Base-by-base conservation (phyloP, 306 rosid species). In the barrel medic (Medicago truncatula) region DNA sequence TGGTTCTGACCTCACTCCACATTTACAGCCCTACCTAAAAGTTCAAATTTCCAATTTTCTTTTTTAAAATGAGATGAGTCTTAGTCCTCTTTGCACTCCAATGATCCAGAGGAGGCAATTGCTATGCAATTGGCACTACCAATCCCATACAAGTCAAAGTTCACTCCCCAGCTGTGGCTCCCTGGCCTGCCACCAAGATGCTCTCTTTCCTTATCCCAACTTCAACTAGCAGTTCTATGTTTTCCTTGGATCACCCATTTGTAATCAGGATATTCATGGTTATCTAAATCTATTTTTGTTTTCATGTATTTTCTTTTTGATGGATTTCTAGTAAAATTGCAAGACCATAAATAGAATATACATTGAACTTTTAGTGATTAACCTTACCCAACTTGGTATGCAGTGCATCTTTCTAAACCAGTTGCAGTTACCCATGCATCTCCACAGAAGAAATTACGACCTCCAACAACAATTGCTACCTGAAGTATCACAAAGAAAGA, bases 381-480 rank as follows among this genome's bases (percentile, higher is more conserved):
- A 75, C 83, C 83, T 86, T 81, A 95, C 98, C 98, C 96, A 76
- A 90, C 93, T 87, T 95, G 98, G 89, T 95, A 92, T 66, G 96
- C 93, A 44, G 93, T 86, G 71, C 88, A 88, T 89, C 97, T 87
- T 83, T 95, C 96, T 77, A 90, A 87, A 67, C 96, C 98, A 23
- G 97, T 92, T 17, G 93, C 69, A 58, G 81, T 87, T 53, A 95
- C 95, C 98, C 98, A 95, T 21, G 96, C 87, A 73, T 95, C 91
- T 82, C 96, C 97, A 71, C 97, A 95, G 76, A 95, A 95, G 80
- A 95, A 90, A 86, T 95, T 95, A 23, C 96, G 93, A 60, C 97
- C 97, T 41, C 98, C 98, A 83, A 92, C 95, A 69, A 95, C 93
- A 78, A 92, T 89, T 2, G 96, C 98, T 56, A 95, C 89, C 97